Evolutionary conservation across 768 basidiomycete species (phyloP), one percentile per base, ranked within the genome.

Genomic region (Filobasidium wieringae): DNA sequence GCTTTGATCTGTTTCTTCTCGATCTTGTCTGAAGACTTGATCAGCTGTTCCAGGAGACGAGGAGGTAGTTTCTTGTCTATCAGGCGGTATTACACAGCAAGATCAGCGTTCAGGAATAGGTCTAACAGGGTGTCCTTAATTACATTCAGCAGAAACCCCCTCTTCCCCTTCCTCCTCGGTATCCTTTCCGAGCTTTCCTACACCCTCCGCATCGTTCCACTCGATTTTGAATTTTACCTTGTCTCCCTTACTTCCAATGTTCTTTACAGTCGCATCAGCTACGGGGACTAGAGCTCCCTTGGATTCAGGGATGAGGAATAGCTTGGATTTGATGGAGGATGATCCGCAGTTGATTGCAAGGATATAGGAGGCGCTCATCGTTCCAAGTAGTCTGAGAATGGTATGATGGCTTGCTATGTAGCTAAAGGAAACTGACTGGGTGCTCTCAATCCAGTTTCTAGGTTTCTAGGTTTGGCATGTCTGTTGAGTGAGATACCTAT

Each of bases 271-370:
- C 9, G 68, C 60, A 7, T 58, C 60, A 0, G 70, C 66, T 17
- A 60, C 61, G 7, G 64, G 31, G 63, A 62, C 30, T 40, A 69
- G 54, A 63, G 58, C 62, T 4, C 59, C 58, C 11, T 55, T 51
- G 22, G 45, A 27, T 19, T 62, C 57, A 29, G 64, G 63, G 29
- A 76, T 68, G 37, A 69, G 64, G 65, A 80, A 90, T 43, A 90
- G 79, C 12, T 85, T 82, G 43, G 86, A 80, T 75, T 89, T 90
- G 75, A 90, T 82, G 5, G 87, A 89, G 1, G 87, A 89, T 0
- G 87, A 88, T 36, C 87, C 87, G 5, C 87, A 81, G 64, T 88
- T 88, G 62, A 84, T 78, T 2, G 87, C 78, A 26, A 88, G 81
- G 55, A 87, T 79, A 60, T 68, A 69, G 22, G 55, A 31, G 29